Base-by-base conservation (phyloP, 2,329 filamentous ascomycete species). In the Claviceps africana region DNA sequence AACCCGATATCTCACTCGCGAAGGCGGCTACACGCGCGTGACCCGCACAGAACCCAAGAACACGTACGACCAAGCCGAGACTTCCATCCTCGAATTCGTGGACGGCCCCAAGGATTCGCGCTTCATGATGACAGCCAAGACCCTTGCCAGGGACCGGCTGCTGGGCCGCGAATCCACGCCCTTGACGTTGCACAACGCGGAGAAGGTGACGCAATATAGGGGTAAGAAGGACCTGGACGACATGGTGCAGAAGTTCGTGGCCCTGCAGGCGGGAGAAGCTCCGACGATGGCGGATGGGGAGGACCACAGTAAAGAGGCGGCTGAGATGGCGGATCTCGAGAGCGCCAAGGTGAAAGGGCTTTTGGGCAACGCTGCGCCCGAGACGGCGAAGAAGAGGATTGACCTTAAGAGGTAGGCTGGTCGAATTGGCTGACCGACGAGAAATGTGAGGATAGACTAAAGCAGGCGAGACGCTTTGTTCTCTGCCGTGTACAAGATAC, bases 11-110 rank as follows among this genome's bases (percentile, higher is more conserved):
- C 72, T 77, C 46, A 65, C 75, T 51, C 82, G 93, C 48, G 86
- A 86, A 1, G 93, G 93, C 56, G 93, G 93, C 52, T 98, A 97
- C 76, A 98, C 93, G 19, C 87, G 93, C 44, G 87, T 98, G 11
- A 81, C 96, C 47, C 87, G 89, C 59, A 89, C 94, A 58, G 91
- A 97, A 70, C 86, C 93, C 53, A 79, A 86, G 62, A 88, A 91
- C 67, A 78, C 79, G 62, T 75, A 76, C 66, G 91, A 97, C 68
- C 88, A 96, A 71, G 91, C 87, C 9, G 80, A 83, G 57, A 90
- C 85, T 35, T 91, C 93, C 22, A 90, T 98, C 57, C 82, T 98
- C 47, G 89, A 97, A 70, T 79, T 98, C 33, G 90, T 98, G 56
- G 93, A 98, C 69, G 90, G 91, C 37, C 88, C 89, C 35, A 86